These are phyloP conservation scores for Schwanniomyces etchellsii DNA, from an alignment of 1,139 yeast species.

Conservation along the genomic window DNA sequence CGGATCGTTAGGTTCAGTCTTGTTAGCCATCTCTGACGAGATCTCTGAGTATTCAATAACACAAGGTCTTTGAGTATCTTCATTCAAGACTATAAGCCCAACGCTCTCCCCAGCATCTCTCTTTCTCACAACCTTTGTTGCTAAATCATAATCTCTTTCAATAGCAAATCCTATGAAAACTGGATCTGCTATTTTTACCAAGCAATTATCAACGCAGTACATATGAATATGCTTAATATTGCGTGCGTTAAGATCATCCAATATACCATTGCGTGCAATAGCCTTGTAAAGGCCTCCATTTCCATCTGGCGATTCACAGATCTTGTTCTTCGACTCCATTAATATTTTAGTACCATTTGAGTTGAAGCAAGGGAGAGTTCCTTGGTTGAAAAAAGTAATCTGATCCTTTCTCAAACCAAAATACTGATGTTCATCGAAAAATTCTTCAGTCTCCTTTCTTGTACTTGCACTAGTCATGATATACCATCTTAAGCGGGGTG, in stretches of 20 bases:
- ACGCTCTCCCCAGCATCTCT: constrained; percentile 84
- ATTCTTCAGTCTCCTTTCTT: constrained; percentile 65
- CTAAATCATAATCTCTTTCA: constrained; percentile 58
- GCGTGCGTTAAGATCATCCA: constrained; percentile 61
- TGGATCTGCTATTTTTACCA: constrained; percentile 95
- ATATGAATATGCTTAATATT: constrained; percentile 89
- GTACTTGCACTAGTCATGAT: constrained; percentile 97
- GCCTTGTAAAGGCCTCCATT: constrained; percentile 97
- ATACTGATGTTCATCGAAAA: constrained; percentile 52
- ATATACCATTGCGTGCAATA: constrained; percentile 54
- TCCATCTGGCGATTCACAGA: constrained; percentile 93
- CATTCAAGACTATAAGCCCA: constrained; percentile 80
- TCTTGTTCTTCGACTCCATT: constrained; percentile 45
- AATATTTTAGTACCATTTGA: constrained; percentile 66
- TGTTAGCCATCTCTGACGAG: constrained; percentile 64
- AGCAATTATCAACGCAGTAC: constrained; percentile 93
- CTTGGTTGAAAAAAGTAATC: constrained; percentile 84
- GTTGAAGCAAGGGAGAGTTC: constrained; percentile 87
- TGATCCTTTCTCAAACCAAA: constrained; percentile 65
- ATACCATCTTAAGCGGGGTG: constrained; percentile 66
- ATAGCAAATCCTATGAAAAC: constrained; percentile 84
- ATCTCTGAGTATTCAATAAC: constrained; percentile 97
- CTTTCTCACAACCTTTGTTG: constrained; percentile 94
- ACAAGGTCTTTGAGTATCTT: constrained; percentile 60
- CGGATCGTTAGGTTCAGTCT: constrained; percentile 41